Evolutionary conservation across 495 filamentous ascomycete species (phyloP).

Genomic region (Penicillium soppii): DNA sequence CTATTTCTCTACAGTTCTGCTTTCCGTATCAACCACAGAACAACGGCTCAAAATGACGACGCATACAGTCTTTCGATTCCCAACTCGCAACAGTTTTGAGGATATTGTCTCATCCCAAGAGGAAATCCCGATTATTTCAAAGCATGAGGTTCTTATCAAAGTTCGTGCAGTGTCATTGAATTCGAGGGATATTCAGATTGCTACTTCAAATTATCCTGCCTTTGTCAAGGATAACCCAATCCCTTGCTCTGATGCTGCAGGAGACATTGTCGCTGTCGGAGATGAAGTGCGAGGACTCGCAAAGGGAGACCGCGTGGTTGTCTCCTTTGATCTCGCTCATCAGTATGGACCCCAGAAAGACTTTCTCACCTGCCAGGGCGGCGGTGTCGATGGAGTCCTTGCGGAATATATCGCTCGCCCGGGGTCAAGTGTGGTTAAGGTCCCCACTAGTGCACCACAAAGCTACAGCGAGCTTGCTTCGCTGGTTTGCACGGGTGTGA

Average conservation of each 20-base stretch:
- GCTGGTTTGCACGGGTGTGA: slow-evolving; percentile 58
- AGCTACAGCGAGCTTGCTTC: slow-evolving; percentile 55
- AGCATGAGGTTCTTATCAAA: slow-evolving; percentile 65
- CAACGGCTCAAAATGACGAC: neutral
- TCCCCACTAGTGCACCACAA: slow-evolving; percentile 57
- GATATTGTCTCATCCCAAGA: slow-evolving; percentile 6
- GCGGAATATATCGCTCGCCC: slow-evolving; percentile 62
- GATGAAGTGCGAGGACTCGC: slow-evolving; percentile 57
- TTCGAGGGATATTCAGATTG: slow-evolving; percentile 70
- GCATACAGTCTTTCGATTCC: slow-evolving; percentile 5
- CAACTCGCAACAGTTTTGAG: neutral
- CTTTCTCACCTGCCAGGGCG: slow-evolving; percentile 57
- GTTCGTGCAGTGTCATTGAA: slow-evolving; percentile 64
- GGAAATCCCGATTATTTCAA: slow-evolving; percentile 16
- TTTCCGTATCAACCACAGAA: neutral
- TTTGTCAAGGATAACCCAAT: slow-evolving; percentile 53
- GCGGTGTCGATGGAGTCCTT: slow-evolving; percentile 62
- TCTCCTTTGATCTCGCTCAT: slow-evolving; percentile 69
- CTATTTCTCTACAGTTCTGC: too few relatives aligned
- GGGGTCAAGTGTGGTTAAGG: slow-evolving; percentile 58
- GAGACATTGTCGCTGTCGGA: slow-evolving; percentile 63
- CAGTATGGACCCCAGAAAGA: slow-evolving; percentile 46
- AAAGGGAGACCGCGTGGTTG: slow-evolving; percentile 63
- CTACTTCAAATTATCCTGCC: slow-evolving; percentile 63
- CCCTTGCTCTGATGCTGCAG: slow-evolving; percentile 68